Evolutionary conservation across 2,329 filamentous ascomycete genomes (phyloP), one percentile per base, ranked within the genome.

Genomic region (Exophiala sp.): DNA sequence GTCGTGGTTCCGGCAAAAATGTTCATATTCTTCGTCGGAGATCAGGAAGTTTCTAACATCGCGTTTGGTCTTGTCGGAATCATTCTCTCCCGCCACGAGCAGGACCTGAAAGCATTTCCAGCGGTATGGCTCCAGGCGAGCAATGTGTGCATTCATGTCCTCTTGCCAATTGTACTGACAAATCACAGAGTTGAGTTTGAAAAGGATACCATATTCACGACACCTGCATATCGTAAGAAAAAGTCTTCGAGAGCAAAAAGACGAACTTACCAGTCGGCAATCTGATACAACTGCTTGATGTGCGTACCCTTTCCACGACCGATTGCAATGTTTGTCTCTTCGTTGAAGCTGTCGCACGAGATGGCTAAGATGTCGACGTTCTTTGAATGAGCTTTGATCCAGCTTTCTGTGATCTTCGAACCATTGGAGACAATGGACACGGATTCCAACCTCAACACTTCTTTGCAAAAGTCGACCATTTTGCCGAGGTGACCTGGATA

Each of bases 131-230:
- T 65, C 62, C 9, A 82, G 65, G 36, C 59, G 39, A 11, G 61
- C 51, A 6, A 82, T 70, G 3, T 57, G 62, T 11, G 53, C 60
- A 38, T 67, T 70, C 76, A 79, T 79, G 56, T 78, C 75, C 63
- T 83, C 79, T 2, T 74, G 48, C 64, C 67, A 76, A 59, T 82
- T 82, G 46, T 74, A 65, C 2, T 59, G 66, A 61, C 72, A 75
- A 3, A 82, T 73, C 0, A 82, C 79, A 0, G 79, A 82, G 66
- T 83, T 83, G 47, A 82, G 63, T 68, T 83, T 82, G 69, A 83
- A 81, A 65, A 74, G 78, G 63, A 82, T 74, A 1, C 71, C 71
- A 20, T 72, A 72, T 52, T 74, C 52, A 3, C 63, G 60, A 64
- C 80, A 83, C 40, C 24, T 29, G 24, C 24, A 29, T 29, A 29